phyloP scores from a whole-genome alignment of 2,329 filamentous ascomycete species.

The Fusarium penzigii region DNA sequence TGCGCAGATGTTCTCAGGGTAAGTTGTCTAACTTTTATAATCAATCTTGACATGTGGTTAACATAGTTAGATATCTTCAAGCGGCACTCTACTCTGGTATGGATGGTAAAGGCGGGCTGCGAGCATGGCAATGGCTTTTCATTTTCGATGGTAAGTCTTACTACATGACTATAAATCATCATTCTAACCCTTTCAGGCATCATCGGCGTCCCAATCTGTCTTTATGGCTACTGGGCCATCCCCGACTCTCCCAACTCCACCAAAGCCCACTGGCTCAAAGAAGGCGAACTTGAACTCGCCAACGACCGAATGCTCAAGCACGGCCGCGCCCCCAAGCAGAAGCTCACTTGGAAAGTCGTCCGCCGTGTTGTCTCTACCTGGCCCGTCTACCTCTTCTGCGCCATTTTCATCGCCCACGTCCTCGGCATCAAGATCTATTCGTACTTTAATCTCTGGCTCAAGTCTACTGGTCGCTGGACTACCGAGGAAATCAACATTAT shows the following conservation, averaged over 20 bases:
- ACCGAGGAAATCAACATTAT: constrained; percentile 51
- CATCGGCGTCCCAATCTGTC: constrained; percentile 34
- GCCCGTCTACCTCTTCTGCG: constrained; percentile 35
- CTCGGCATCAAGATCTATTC: constrained; percentile 37
- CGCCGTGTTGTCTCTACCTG: constrained; percentile 32
- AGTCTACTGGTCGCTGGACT: constrained; percentile 33
- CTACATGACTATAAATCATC: not conserved
- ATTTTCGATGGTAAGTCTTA: constrained; percentile 40
- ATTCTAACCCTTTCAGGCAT: constrained; percentile 9
- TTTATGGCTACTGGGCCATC: constrained; percentile 36
- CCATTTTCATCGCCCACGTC: constrained; percentile 35
- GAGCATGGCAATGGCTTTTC: constrained; percentile 49
- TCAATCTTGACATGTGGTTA: not conserved
- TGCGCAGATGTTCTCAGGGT: constrained; percentile 44
- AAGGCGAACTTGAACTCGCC: constrained; percentile 29
- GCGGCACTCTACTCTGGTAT: constrained; percentile 42
- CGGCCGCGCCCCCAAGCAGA: constrained; percentile 33
- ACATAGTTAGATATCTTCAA: constrained; percentile 37
- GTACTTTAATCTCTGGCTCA: constrained; percentile 37
- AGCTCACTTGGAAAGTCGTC: constrained; percentile 31
- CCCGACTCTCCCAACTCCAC: constrained; percentile 32
- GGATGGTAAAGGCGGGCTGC: constrained; percentile 37
- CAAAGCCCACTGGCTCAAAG: constrained; percentile 31
- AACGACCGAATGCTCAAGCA: constrained; percentile 31
- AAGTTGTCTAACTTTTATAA: fast-evolving